Evolutionary conservation across 192 early-diverging fungal genomes (phyloP).

Genomic region (Rhizoclosmatium sp.): DNA sequence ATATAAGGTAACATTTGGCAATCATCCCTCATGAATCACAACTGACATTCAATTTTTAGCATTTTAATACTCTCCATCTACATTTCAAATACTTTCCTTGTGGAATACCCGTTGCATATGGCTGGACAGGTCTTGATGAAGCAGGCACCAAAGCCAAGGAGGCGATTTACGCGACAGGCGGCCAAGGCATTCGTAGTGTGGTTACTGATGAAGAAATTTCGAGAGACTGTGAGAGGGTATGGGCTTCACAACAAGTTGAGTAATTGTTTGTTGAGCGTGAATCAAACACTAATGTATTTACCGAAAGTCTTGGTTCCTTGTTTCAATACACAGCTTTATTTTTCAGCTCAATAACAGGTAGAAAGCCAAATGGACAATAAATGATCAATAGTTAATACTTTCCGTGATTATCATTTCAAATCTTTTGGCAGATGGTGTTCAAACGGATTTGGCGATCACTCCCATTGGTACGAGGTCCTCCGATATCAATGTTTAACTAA

Average conservation of each 20-base stretch:
- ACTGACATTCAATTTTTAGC: slow-evolving; percentile 6
- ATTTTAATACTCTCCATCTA: slow-evolving; percentile 48
- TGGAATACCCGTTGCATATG: slow-evolving; percentile 46
- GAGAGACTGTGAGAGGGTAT: slow-evolving; percentile 40
- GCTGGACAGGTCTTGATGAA: slow-evolving; percentile 36
- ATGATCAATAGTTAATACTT: not conserved
- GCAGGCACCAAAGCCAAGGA: not conserved
- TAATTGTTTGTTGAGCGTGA: not conserved
- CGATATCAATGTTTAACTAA: not conserved
- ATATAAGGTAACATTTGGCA: slow-evolving; percentile 17
- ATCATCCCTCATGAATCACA: not conserved
- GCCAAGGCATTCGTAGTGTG: slow-evolving; percentile 40
- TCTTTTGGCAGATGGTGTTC: not conserved
- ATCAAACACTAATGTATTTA: not conserved
- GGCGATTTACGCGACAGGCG: slow-evolving; percentile 41
- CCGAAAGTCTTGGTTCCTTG: not conserved
- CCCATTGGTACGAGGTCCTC: not conserved
- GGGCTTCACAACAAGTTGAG: slow-evolving; percentile 54
- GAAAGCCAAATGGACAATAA: not conserved
- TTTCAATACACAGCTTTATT: not conserved
- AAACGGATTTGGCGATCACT: not conserved
- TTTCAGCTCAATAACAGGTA: not conserved
- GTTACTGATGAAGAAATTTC: slow-evolving; percentile 34
- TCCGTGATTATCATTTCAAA: not conserved
- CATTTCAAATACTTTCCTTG: slow-evolving; percentile 46